A percentile compares a stretch with the other conserved stretches of the same genome.
Conservation (phyloP, 352 stramenopile species). For the Phytophthora crassamura region DNA sequence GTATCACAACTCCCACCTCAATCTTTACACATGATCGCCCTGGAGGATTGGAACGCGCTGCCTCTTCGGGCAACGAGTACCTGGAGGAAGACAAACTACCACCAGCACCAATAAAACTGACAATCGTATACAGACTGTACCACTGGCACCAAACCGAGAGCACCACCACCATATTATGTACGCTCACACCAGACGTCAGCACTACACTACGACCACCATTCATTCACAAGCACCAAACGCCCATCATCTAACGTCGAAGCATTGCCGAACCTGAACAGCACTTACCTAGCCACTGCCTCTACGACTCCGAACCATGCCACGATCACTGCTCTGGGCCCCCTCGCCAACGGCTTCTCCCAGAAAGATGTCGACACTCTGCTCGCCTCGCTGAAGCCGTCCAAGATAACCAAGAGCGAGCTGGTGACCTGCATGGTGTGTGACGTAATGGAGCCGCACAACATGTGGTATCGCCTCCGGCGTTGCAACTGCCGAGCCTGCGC, state of each 20-base stretch:
- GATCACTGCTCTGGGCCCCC: conserved; percentile 1
- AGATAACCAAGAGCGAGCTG: conserved; percentile 10
- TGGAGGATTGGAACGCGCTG: neutral
- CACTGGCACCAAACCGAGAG: too few relatives aligned
- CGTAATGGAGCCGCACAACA: conserved; percentile 2
- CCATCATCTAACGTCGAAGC: neutral
- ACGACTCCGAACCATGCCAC: neutral
- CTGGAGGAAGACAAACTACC: too few relatives aligned
- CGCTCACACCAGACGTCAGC: neutral
- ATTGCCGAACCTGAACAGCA: neutral
- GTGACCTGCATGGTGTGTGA: neutral
- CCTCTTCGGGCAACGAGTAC: too few relatives aligned
- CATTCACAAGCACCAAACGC: neutral
- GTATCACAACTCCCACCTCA: neutral
- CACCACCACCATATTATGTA: neutral
- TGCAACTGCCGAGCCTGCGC: neutral
- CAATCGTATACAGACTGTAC: conserved; percentile 1
- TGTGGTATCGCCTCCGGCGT: conserved; percentile 1
- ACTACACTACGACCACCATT: neutral
- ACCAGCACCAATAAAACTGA: conserved; percentile 1
- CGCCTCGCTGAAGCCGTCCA: neutral
- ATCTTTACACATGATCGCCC: neutral
- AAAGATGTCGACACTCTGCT: conserved; percentile 4
- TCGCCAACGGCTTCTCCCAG: neutral
- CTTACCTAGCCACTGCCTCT: neutral